Base-by-base conservation (phyloP, 2,329 filamentous ascomycete species). In the Paraconiothyrium brasiliense region DNA sequence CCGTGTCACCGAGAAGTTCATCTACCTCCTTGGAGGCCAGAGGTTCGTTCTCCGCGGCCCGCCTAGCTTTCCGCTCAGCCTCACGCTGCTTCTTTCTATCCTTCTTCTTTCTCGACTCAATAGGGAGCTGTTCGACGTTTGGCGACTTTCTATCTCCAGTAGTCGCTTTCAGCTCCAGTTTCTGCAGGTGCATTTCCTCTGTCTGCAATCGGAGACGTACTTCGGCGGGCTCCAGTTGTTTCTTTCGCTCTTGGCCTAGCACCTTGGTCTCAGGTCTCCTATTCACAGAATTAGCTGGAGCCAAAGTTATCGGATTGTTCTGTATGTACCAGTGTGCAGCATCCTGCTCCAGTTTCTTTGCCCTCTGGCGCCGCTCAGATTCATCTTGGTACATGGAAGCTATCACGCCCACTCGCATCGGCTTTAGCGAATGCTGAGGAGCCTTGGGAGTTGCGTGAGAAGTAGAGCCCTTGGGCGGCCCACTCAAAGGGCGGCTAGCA, bases 71-170 rank as follows among this genome's bases (percentile, higher is more conserved):
- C 13, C 67, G 67, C 44, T 67, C 64, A 3, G 54, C 43, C 32
- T 69, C 61, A 1, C 67, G 63, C 34, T 63, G 60, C 37, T 66
- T 65, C 61, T 75, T 76, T 46, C 71, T 71, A 16, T 63, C 62
- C 61, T 70, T 74, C 60, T 68, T 74, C 47, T 70, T 64, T 14
- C 32, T 22, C n/a, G 54, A 48, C n/a, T 70, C 68, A 2, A 71
- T 55, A 11, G 58, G 35, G 3, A 60, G 47, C 50, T 66, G 64
- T 13, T 8, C 22, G 8, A 22, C 14, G 46, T 48, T 16, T 20
- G 22, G 14, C 27, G 13, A 20, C 3, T 20, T 39, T 16, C 9
- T 32, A 46, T 30, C 62, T 60, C 35, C 50, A 8, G 16, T 32
- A 10, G 50, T 1, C 8, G n/a, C 43, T 22, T 20, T n/a, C 0